phyloP scores from a whole-genome alignment of 768 basidiomycete species.

The Podaxis carcinomalis region DNA sequence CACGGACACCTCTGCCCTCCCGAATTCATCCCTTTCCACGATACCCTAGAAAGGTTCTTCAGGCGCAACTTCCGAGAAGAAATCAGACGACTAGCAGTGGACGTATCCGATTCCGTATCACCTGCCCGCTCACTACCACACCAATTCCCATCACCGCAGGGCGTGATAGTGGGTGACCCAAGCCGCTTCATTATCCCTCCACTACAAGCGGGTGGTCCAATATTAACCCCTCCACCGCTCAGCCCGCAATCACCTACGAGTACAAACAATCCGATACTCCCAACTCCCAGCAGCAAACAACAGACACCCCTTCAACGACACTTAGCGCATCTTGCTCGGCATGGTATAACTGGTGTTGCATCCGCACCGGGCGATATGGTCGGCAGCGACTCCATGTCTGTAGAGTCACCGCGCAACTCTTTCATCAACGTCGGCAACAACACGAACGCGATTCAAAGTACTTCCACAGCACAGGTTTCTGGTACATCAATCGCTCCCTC shows the following conservation, averaged over 20 bases:
- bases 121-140: constrained; percentile 32
- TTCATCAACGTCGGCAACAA: constrained; percentile 68
- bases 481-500: constrained; percentile 60
- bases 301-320: constrained; percentile 79
- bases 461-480: constrained; percentile 37
- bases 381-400: constrained; percentile 56
- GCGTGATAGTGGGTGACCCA: constrained; percentile 12
- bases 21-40: constrained; percentile 92
- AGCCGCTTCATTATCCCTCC: constrained; percentile 50
- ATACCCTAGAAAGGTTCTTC: constrained; percentile 83
- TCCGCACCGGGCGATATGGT: constrained; percentile 67
- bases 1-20: constrained; percentile 79
- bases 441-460: constrained; percentile 25
- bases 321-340: constrained; percentile 74
- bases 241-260: constrained; percentile 24
- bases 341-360: constrained; percentile 79
- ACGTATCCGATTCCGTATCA: constrained; percentile 42
- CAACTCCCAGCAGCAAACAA: constrained; percentile 31
- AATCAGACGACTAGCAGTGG: constrained; percentile 65
- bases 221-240: constrained; percentile 39
- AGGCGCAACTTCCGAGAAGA: constrained; percentile 82
- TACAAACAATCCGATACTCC: constrained; percentile 25
- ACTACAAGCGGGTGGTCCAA: constrained; percentile 43
- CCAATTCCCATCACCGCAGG: constrained; percentile 31
- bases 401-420: constrained; percentile 70